These are phyloP conservation scores for Trichosporon inkin DNA, from an alignment of 1,284 basidiomycete species.

Conservation along the genomic window DNA sequence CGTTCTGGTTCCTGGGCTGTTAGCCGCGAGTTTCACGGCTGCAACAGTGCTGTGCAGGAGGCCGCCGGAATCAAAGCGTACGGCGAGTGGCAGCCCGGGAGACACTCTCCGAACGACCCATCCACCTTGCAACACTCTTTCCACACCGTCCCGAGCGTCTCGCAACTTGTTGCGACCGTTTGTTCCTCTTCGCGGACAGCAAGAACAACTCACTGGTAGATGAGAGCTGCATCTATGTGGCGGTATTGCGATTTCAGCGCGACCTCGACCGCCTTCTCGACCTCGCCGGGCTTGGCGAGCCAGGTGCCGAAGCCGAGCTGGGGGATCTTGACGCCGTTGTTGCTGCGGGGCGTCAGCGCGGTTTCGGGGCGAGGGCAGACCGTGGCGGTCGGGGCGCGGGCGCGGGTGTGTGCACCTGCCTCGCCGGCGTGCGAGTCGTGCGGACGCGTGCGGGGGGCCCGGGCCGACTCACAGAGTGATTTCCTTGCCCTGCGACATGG, in stretches of 20 bases:
- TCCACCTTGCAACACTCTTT: neutral
- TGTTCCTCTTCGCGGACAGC: neutral
- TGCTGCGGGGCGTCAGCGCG: conserved; percentile 5
- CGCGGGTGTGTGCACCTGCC: neutral
- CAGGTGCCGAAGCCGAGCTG: conserved; percentile 80
- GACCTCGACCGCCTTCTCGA: conserved; percentile 37
- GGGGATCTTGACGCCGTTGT: conserved; percentile 53
- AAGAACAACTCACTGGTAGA: conserved; percentile 32
- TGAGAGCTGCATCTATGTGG: conserved; percentile 72
- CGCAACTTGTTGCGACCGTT: too few relatives aligned
- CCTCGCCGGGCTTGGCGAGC: conserved; percentile 70
- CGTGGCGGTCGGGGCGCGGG: neutral
- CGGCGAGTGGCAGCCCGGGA: too few relatives aligned
- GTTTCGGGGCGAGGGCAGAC: neutral
- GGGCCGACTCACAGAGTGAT: neutral
- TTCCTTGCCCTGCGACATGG: neutral
- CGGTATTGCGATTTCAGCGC: conserved; percentile 32
- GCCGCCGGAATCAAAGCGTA: too few relatives aligned
- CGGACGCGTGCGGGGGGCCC: too few relatives aligned
- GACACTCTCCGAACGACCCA: too few relatives aligned
- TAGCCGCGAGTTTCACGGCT: conserved; percentile 23
- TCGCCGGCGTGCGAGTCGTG: too few relatives aligned
- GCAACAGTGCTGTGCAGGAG: too few relatives aligned
- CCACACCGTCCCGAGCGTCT: neutral
- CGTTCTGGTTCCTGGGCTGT: conserved; percentile 59